Base-by-base conservation (phyloP, 2,329 filamentous ascomycete species). In the Calcarisporium arbuscula region DNA sequence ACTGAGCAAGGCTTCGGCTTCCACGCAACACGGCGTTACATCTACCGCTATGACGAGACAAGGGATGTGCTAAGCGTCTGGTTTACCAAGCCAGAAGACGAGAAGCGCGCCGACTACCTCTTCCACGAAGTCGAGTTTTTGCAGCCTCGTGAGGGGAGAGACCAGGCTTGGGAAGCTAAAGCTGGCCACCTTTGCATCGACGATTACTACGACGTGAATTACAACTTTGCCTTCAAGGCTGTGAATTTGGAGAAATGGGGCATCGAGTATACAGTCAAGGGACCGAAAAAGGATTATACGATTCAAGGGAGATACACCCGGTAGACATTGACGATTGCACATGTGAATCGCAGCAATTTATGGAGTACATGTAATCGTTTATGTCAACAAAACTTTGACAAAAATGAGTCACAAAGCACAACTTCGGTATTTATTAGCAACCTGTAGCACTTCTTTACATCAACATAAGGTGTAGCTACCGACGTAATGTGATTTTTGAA, bases 41-140 rank as follows among this genome's bases (percentile, higher is more conserved):
- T 85, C 2, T 88, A 83, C 66, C 73, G 83, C 0, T 88, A 87
- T 48, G 65, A 75, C 28, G 77, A 81, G 43, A 47, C 38, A 8
- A 61, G 50, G 2, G 82, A 87, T 47, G 57, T 54, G 19, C 61
- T 89, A 16, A 82, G 75, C 40, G 77, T 83, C 2, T 89, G 83
- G 83, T 88, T 88, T 46, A 77, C 77, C 25, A 77, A 78, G 43
- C 66, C 72, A 1, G 74, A 82, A 12, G 78, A 85, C 43, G 57
- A 67, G 12, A 64, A 65, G 35, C 68, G 68, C 11, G 78, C 80
- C 0, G 83, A 87, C 50, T 83, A 87, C 43, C 61, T 88, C 15
- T 90, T 89, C 55, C 83, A 88, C 48, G 72, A 80, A 42, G 61
- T 88, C n/a, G 70, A 81, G 38, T 84, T 88, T 45, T 39, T 62